Base-by-base conservation (phyloP, 768 basidiomycete species). In the Neoboletus brunneissimus region DNA sequence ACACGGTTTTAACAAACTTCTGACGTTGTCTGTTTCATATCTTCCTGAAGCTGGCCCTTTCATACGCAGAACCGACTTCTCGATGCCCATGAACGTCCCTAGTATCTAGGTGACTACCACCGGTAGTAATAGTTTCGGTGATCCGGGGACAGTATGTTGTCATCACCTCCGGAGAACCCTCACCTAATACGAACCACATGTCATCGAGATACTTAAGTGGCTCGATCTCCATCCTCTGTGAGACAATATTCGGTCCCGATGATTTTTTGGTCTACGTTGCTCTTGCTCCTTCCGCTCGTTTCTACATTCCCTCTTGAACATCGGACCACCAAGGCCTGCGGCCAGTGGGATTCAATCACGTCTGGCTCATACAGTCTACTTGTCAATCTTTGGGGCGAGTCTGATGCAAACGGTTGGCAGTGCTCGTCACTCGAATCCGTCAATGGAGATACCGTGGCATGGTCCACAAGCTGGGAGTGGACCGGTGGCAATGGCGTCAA, bases 381-480 rank as follows among this genome's bases (percentile, higher is more conserved):
- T 43, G 76, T 79, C 38, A 74, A 88, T 64, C 81, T 77, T 53
- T 79, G 79, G 79, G 75, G 76, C 47, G 29, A 55, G 31, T 42
- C 59, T 9, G 68, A 70, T 46, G 79, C 81, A 4, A 65, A 67
- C 12, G 84, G 85, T 37, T 77, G 73, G 22, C 79, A 82, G 58
- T 84, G 83, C 63, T 76, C 83, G 31, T 67, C 73, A 22, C 60
- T 87, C 59, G 66, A 68, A 1, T 78, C 77, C 18, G 53, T 79
- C 60, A 72, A 68, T 46, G 80, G 75, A 3, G 73, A 64, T 29
- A 77, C 68, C 7, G 57, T 83, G 34, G 67, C 73, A 0, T 87
- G 85, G 85, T 74, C 63, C 66, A 82, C 77, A 29, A 74, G 64
- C 3, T 87, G 81, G 79, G 72, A 55, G 0, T 87, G 85, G 85